Evolutionary conservation across 208 protist species (phyloP).

Genomic region (Naegleria fowleri): DNA sequence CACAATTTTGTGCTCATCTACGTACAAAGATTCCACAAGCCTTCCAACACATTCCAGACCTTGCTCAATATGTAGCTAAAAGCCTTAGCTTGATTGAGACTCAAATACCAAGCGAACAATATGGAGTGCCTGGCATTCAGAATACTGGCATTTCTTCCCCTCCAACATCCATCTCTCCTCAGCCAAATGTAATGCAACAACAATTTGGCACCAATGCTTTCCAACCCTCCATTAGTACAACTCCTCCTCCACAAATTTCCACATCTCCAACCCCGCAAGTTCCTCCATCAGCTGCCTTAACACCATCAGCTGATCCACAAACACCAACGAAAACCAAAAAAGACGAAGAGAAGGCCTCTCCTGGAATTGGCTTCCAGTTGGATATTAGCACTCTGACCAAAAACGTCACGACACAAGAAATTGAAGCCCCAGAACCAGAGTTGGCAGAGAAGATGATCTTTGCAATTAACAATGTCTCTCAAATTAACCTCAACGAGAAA

Average conservation of each 20-base stretch:
- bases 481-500: constrained; percentile 59
- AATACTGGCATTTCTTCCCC: neutral
- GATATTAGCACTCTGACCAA: constrained; percentile 7
- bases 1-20: constrained; percentile 74
- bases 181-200: neutral
- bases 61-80: neutral
- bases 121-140: no score
- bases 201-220: neutral
- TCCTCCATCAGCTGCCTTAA: neutral
- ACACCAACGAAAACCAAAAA: neutral
- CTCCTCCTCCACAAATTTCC: neutral
- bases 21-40: neutral
- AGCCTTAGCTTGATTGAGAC: neutral
- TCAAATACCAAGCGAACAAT: neutral
- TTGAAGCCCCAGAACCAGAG: constrained; percentile 33
- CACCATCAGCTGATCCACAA: neutral
- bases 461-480: constrained; percentile 74
- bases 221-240: neutral
- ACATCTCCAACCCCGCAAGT: neutral
- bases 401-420: neutral
- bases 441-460: constrained; percentile 71
- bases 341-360: neutral
- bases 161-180: neutral
- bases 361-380: neutral
- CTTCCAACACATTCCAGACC: neutral